phyloP scores from a whole-genome alignment of 2,329 filamentous ascomycete species.

The Monilinia polystroma region DNA sequence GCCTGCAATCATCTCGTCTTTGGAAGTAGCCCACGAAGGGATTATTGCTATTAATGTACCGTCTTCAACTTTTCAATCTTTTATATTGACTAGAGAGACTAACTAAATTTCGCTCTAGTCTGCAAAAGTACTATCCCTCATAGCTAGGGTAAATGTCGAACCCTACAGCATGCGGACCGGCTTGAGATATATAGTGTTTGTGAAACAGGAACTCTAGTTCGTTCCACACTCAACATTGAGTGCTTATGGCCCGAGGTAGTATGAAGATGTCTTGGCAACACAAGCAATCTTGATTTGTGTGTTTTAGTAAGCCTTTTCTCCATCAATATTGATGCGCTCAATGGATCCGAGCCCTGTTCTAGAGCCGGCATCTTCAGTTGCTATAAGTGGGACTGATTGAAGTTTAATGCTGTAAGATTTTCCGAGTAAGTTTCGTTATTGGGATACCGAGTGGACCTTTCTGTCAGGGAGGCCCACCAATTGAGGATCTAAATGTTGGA shows the following conservation, averaged over 20 bases:
- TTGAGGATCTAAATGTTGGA: too few species aligned
- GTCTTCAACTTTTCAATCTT: too few species aligned
- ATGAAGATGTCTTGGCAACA: background rate
- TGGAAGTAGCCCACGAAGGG: background rate
- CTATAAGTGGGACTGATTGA: background rate
- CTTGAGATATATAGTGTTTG: background rate
- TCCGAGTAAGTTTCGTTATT: too few species aligned
- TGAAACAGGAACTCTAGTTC: background rate
- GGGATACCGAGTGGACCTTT: too few species aligned
- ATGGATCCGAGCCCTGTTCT: background rate
- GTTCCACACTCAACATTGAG: background rate
- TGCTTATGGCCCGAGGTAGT: background rate
- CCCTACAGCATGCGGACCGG: too few species aligned
- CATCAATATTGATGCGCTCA: background rate
- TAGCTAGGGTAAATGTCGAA: too few species aligned
- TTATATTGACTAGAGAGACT: too few species aligned
- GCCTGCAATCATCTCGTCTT: background rate
- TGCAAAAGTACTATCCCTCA: too few species aligned
- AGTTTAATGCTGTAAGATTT: background rate
- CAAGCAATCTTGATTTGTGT: background rate
- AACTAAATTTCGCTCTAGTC: too few species aligned
- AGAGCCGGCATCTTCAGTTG: background rate
- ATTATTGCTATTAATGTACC: background rate
- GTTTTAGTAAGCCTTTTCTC: background rate
- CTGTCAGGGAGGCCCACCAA: too few species aligned